Conservation (phyloP, 169 alveolate genomes). For the Perkinsus olseni region DNA sequence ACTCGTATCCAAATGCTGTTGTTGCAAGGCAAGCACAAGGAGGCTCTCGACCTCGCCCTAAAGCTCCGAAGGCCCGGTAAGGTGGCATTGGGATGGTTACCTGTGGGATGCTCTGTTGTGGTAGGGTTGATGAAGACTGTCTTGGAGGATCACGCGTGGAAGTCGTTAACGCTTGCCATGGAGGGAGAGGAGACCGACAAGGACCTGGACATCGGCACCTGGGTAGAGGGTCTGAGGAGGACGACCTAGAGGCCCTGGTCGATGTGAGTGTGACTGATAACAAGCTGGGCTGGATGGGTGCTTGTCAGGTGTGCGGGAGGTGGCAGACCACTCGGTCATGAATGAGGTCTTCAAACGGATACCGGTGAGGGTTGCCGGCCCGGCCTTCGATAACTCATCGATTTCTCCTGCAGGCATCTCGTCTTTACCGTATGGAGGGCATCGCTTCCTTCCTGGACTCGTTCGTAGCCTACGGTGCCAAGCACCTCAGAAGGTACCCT, state of each 20-base stretch:
- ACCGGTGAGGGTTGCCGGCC: background rate
- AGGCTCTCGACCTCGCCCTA: background rate
- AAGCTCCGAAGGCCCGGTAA: background rate
- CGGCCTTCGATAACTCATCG: background rate
- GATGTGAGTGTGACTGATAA: background rate
- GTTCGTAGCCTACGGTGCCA: background rate
- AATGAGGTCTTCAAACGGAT: background rate
- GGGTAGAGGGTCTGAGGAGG: background rate
- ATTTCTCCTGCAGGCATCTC: background rate
- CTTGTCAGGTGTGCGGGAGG: background rate
- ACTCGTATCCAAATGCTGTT: background rate
- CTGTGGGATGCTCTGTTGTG: background rate
- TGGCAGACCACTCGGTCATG: background rate
- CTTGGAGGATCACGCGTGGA: background rate
- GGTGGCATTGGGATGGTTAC: background rate
- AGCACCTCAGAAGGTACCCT: background rate
- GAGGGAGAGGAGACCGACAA: background rate
- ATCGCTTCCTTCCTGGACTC: background rate
- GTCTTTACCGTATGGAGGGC: background rate
- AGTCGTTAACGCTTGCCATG: background rate
- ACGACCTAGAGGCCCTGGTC: background rate
- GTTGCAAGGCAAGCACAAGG: background rate
- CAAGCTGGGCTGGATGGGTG: background rate
- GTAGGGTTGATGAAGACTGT: background rate
- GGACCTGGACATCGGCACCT: background rate